Base-by-base conservation (phyloP, 177 flowering plant genomes). In the Tripterygium wilfordii region DNA sequence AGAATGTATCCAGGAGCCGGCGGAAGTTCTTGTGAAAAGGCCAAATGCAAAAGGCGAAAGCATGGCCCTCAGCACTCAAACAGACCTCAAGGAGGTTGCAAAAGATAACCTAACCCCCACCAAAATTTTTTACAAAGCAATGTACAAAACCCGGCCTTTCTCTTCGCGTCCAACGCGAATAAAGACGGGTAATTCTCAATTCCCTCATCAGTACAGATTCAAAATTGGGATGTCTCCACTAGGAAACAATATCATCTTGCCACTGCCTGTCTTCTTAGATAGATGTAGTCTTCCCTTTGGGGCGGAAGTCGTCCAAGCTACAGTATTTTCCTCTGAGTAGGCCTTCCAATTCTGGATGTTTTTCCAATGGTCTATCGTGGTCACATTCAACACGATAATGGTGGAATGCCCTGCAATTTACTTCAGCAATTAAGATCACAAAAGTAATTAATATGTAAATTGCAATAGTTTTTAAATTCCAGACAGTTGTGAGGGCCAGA, bases 401-500 rank as follows among this genome's bases (percentile, higher is more conserved):
- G 58, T 91, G 98, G 59, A 88, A 91, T n/a, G 98, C 96, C 95
- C 98, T 91, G 72, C 42, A 25, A 18, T 17, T 48, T 1, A 41
- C 38, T 38, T 15, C 6, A 13, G 10, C 4, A 25, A 26, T 38
- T 8, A 16, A 27, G 18, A 14, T 29, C 1, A 15, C 15, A 21
- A n/a, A n/a, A n/a, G n/a, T n/a, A n/a, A n/a, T n/a, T n/a, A n/a
- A n/a, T n/a, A n/a, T n/a, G n/a, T n/a, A n/a, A n/a, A n/a, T n/a
- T n/a, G n/a, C n/a, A n/a, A n/a, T n/a, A n/a, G n/a, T n/a, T n/a
- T n/a, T n/a, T n/a, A n/a, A n/a, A n/a, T n/a, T n/a, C n/a, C n/a
- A n/a, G n/a, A n/a, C n/a, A n/a, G n/a, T n/a, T n/a, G n/a, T n/a
- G n/a, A n/a, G n/a, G n/a, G n/a, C n/a, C n/a, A n/a, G n/a, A n/a